phyloP scores from a whole-genome alignment of 352 stramenopile genomes.

The Blastocystis hominis region DNA sequence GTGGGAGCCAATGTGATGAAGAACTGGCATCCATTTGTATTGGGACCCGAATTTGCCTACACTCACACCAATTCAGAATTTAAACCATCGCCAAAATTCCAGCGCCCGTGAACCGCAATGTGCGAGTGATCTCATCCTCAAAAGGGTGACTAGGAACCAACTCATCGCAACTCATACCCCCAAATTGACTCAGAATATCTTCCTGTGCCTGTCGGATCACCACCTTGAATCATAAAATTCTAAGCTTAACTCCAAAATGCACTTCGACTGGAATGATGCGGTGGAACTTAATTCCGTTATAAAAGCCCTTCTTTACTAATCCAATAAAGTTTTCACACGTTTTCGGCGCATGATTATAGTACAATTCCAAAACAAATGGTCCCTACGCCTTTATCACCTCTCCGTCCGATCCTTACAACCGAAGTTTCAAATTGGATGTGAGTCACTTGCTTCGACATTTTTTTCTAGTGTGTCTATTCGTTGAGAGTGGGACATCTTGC shows the following conservation, averaged over 20 bases:
- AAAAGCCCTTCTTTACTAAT: conserved; percentile 80
- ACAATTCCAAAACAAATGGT: conserved; percentile 81
- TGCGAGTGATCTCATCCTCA: conserved; percentile 80
- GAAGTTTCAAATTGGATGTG: conserved; percentile 47
- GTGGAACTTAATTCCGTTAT: conserved; percentile 88
- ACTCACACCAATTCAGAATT: not conserved
- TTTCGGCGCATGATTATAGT: conserved; percentile 79
- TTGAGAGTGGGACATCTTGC: not conserved
- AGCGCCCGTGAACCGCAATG: conserved; percentile 83
- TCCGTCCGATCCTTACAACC: not conserved
- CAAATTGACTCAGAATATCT: conserved; percentile 80
- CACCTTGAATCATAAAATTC: conserved; percentile 90
- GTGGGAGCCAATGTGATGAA: conserved; percentile 83
- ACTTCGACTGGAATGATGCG: conserved; percentile 74
- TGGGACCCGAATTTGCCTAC: conserved; percentile 76
- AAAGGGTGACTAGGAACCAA: conserved; percentile 64
- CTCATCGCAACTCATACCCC: conserved; percentile 68
- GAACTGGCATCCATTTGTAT: conserved; percentile 83
- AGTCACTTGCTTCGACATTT: conserved; percentile 53
- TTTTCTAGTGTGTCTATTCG: not conserved
- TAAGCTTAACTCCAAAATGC: conserved; percentile 50
- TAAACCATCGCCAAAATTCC: conserved; percentile 68
- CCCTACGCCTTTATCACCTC: conserved; percentile 61
- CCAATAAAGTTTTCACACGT: conserved; percentile 83
- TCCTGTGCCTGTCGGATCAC: conserved; percentile 82